Base-by-base conservation (phyloP, 2,329 filamentous ascomycete species). In the Apiospora arundinis region DNA sequence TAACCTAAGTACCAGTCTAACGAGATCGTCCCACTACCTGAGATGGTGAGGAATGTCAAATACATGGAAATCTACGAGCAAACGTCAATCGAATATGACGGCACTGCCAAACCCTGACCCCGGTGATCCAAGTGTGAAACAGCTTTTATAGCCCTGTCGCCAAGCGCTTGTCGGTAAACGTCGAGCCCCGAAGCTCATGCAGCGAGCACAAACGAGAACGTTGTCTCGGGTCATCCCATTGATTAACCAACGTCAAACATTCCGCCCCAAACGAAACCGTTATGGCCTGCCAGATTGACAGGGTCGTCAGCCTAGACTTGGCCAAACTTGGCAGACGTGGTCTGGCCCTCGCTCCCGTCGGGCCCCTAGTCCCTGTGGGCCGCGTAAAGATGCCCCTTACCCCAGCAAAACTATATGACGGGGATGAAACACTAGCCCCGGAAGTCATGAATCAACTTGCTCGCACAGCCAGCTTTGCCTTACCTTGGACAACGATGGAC, bases 151-250 rank as follows among this genome's bases (percentile, higher is more conserved):
- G 1, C 32, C 28, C 32, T 40, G 56, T 5, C 8, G 56, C 56
- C 56, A 63, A 63, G 32, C 56, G 32, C 18, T 32, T 12, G 5
- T 40, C 56, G 12, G 21, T 8, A 4, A 63, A 37, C 56, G 18
- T 3, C 4, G 16, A 4, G 3, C 32, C 21, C 2, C 14, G 18
- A 63, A 63, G 56, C 28, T 40, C n/a, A 40, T 40, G 56, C 56
- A 14, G 56, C 56, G 32, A 63, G 56, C 56, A 40, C 18, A 63
- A 63, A 40, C 37, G 56, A n/a, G 56, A 63, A 40, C 1, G 56
- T 40, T 63, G 56, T 63, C 56, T 63, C 56, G 32, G 18, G n/a
- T 40, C 56, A 37, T 63, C 56, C 56, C 32, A 63, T 7, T n/a
- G n/a, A n/a, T n/a, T n/a, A n/a, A n/a, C n/a, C 56, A 4, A 12